phyloP scores from a whole-genome alignment of 2,329 filamentous ascomycete species.

The Clonostachys rhizophaga region DNA sequence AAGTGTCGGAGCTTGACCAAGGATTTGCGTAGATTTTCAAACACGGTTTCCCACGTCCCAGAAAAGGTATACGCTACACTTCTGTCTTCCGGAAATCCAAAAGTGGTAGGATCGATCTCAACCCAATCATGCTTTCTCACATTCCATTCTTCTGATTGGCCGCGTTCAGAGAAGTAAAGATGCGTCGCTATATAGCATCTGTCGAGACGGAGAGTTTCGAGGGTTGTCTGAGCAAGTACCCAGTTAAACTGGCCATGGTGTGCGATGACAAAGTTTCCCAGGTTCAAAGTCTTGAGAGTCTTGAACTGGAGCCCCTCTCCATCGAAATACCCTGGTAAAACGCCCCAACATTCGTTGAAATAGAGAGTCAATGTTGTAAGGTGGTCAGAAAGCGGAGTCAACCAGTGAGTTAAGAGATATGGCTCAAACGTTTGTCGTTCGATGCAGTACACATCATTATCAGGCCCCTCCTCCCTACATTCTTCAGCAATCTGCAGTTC shows the following conservation, averaged over 20 bases:
- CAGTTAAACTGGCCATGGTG: constrained; percentile 14
- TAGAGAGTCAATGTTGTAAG: constrained; percentile 11
- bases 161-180: too few relatives aligned
- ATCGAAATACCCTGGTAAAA: constrained; percentile 11
- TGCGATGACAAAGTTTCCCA: constrained; percentile 7
- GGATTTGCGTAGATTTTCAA: constrained; percentile 7
- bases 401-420: constrained; percentile 7
- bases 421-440: constrained; percentile 12
- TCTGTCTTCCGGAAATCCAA: background rate
- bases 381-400: constrained; percentile 7
- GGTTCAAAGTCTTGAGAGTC: constrained; percentile 6
- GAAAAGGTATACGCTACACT: constrained; percentile 3
- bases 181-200: constrained; percentile 7
- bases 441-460: constrained; percentile 5
- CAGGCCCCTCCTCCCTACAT: constrained; percentile 5
- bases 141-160: background rate
- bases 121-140: constrained; percentile 6
- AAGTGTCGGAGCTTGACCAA: constrained; percentile 5
- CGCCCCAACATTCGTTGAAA: constrained; percentile 10
- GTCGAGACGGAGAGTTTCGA: constrained; percentile 4
- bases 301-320: constrained; percentile 10
- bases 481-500: constrained; percentile 5
- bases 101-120: background rate
- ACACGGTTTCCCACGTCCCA: constrained; percentile 12
- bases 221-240: constrained; percentile 8